These are phyloP conservation scores for Penicillium sp. DNA, from an alignment of 2,329 filamentous ascomycete species.

Conservation along the genomic window DNA sequence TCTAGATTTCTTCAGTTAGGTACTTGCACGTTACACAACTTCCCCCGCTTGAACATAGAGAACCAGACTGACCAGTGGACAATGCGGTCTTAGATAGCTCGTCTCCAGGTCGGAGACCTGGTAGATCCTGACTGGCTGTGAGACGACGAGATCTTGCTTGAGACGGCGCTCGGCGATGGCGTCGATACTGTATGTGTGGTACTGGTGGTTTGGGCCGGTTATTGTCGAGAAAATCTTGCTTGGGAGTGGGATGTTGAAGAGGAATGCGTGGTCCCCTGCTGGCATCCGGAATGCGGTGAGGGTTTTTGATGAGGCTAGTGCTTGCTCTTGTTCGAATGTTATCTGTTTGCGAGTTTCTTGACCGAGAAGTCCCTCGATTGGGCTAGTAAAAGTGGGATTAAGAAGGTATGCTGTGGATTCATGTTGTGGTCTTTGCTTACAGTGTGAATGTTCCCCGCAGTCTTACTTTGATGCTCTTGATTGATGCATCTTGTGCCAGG, in stretches of 20 bases:
- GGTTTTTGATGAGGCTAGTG: conserved; percentile 16
- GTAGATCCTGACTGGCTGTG: conserved; percentile 17
- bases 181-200: conserved; percentile 19
- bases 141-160: conserved; percentile 15
- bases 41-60: background rate
- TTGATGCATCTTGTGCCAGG: conserved; percentile 1
- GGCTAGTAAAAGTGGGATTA: background rate
- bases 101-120: conserved; percentile 2
- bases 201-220: conserved; percentile 10
- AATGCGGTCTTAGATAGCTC: background rate
- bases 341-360: conserved; percentile 9
- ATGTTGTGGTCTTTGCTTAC: conserved; percentile 5
- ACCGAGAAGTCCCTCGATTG: conserved; percentile 1
- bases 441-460: conserved; percentile 16
- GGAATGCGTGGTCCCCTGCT: conserved; percentile 20
- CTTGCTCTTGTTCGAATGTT: conserved; percentile 15
- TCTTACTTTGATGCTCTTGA: conserved; percentile 18
- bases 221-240: conserved; percentile 13
- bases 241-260: conserved; percentile 18
- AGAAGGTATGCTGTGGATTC: background rate
- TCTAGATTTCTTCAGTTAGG: conserved; percentile 5
- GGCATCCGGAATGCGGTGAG: conserved; percentile 18
- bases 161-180: conserved; percentile 15
- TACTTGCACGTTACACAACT: background rate
- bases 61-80: conserved; percentile 5